Base-by-base conservation (phyloP, 2,329 filamentous ascomycete genomes). In the Akanthomyces lecanii region DNA sequence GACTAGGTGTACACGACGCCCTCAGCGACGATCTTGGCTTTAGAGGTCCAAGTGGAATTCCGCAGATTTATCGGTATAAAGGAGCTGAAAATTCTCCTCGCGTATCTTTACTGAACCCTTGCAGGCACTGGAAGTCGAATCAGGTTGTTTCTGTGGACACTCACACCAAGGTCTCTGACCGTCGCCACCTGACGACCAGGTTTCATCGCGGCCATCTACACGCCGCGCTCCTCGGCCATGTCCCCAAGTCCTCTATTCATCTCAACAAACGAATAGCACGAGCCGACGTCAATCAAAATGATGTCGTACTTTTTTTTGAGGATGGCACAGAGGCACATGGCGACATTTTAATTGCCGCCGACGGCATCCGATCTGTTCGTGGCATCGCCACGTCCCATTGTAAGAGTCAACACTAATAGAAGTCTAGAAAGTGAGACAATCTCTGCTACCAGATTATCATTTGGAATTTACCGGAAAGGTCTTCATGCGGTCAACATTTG, bases 311-410 rank as follows among this genome's bases (percentile, higher is more conserved):
- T 0, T 68, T 66, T 30, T 84, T 84, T 64, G 70, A 75, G 11
- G 81, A 84, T 65, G 80, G 78, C 14, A 77, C 72, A 0, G 72
- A 69, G 8, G 72, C 72, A 1, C 68, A 70, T 0, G 79, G 78
- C 1, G 79, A 84, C 65, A 69, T 82, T 28, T 66, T 84, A 42
- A 75, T 84, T 25, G 81, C 80, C 10, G 78, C 80, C 4, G 81
- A 84, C 67, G 82, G 82, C 59, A 78, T 84, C 50, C 78, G 80
- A 68, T 82, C 80, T n/a, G 71, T 74, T 3, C 73, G 81, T 40
- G 71, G 71, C 12, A 7, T 4, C n/a, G 23, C 4, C 30, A 10
- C n/a, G 2, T 7, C 12, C n/a, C 5, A 21, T 52, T n/a, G 3
- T 5, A 8, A 61, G 25, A 1, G n/a, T 14, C 0, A 7, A 8